phyloP scores from a whole-genome alignment of 2,329 filamentous ascomycete genomes.

The Thyridium curvatum region DNA sequence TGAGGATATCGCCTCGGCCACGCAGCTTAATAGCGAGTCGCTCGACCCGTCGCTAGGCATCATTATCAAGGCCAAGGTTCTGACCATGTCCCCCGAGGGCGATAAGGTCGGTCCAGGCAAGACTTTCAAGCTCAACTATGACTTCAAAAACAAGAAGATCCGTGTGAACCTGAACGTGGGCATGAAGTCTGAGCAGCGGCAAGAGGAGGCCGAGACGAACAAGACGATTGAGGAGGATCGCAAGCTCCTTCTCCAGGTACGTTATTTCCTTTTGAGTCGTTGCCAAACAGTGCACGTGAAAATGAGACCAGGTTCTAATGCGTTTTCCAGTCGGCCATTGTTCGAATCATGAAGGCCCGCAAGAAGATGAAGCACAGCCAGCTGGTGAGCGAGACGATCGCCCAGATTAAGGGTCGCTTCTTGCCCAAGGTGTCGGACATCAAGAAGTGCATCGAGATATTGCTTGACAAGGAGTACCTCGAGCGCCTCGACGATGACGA shows the following conservation, averaged over 20 bases:
- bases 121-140: constrained; percentile 79
- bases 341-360: constrained; percentile 98
- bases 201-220: constrained; percentile 94
- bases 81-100: constrained; percentile 64
- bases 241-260: constrained; percentile 92
- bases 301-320: constrained; percentile 9
- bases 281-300: neutral
- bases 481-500: constrained; percentile 94
- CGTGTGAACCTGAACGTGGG: constrained; percentile 93
- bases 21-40: constrained; percentile 72
- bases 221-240: constrained; percentile 99
- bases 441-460: constrained; percentile 98
- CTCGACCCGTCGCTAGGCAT: constrained; percentile 83
- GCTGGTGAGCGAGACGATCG: constrained; percentile 91
- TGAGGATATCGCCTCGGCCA: constrained; percentile 78
- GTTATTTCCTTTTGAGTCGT: constrained; percentile 23
- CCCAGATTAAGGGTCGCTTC: constrained; percentile 89
- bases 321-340: constrained; percentile 75
- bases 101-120: constrained; percentile 74
- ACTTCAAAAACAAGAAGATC: constrained; percentile 98
- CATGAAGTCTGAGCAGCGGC: constrained; percentile 93
- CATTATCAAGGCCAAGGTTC: constrained; percentile 87
- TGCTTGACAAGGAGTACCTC: constrained; percentile 97
- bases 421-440: constrained; percentile 90
- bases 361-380: constrained; percentile 98